A percentile compares a stretch with the other conserved stretches of the same genome.
These are phyloP conservation scores for Zanthoxylum bungeanum DNA, from an alignment of 345 rosid genomes.

Conservation along the genomic window DNA sequence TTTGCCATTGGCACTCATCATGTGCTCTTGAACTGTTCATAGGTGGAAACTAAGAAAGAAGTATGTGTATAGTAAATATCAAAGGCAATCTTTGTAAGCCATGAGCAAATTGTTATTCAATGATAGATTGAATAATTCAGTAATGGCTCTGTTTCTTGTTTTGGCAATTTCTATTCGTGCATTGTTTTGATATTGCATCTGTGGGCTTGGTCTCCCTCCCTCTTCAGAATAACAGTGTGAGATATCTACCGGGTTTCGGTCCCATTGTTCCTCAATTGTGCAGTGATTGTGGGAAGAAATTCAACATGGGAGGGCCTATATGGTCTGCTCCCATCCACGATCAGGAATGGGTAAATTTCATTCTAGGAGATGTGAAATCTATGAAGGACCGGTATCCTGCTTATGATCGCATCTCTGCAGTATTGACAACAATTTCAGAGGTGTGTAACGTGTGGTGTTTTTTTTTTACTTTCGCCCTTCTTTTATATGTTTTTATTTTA, in stretches of 20 bases:
- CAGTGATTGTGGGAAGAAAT: conserved; percentile 90
- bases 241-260: conserved; percentile 91
- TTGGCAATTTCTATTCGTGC: not conserved
- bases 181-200: not conserved
- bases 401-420: conserved; percentile 78
- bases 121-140: not conserved
- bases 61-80: not conserved
- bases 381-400: conserved; percentile 90
- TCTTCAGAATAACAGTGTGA: conserved; percentile 71
- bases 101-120: not conserved
- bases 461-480: conserved; percentile 5
- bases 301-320: conserved; percentile 94
- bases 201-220: not conserved
- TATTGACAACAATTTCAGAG: conserved; percentile 90
- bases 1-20: not conserved
- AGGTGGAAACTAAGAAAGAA: not conserved
- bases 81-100: not conserved
- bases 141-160: not conserved
- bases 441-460: conserved; percentile 28
- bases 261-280: conserved; percentile 94
- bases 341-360: conserved; percentile 82
- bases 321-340: conserved; percentile 99
- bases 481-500: not conserved
- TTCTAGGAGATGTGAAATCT: conserved; percentile 61
- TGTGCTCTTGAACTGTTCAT: not conserved